phyloP scores from a whole-genome alignment of 768 basidiomycete genomes.

The Hysterangium stoloniferum region DNA sequence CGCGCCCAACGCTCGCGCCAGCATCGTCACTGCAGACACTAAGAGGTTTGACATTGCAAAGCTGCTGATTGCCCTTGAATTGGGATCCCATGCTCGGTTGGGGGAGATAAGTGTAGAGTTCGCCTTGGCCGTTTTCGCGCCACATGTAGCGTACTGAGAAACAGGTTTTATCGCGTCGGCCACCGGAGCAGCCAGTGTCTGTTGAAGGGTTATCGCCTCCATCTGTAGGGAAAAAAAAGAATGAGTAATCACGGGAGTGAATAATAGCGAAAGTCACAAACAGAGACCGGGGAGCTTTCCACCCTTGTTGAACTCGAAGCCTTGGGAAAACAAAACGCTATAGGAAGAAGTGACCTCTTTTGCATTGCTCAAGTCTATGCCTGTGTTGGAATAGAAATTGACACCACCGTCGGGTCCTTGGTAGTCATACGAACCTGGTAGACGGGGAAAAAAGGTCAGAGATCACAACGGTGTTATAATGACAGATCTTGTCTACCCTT shows the following conservation, averaged over 20 bases:
- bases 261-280: conserved; percentile 10
- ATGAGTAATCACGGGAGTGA: background rate
- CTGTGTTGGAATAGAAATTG: conserved; percentile 54
- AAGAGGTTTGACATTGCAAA: conserved; percentile 32
- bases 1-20: conserved; percentile 15
- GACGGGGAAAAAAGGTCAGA: background rate
- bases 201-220: conserved; percentile 39
- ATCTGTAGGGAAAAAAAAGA: conserved; percentile 23
- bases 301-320: conserved; percentile 72
- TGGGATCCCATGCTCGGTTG: conserved; percentile 13
- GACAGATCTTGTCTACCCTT: background rate
- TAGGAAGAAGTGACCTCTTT: conserved; percentile 53
- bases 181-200: conserved; percentile 55
- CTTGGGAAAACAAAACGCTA: conserved; percentile 66
- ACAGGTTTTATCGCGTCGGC: conserved; percentile 60
- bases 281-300: conserved; percentile 81
- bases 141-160: conserved; percentile 54
- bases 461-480: too few relatives aligned
- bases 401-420: conserved; percentile 57
- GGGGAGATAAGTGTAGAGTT: conserved; percentile 42
- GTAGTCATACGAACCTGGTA: conserved; percentile 14
- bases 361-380: conserved; percentile 40
- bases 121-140: conserved; percentile 49
- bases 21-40: conserved; percentile 3
- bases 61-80: conserved; percentile 31